Percentiles rank a stretch among this genome's conserved stretches.
These are phyloP conservation scores for Chlamydomonas sphaeroides DNA, from an alignment of 139 green algal species.

Conservation along the genomic window DNA sequence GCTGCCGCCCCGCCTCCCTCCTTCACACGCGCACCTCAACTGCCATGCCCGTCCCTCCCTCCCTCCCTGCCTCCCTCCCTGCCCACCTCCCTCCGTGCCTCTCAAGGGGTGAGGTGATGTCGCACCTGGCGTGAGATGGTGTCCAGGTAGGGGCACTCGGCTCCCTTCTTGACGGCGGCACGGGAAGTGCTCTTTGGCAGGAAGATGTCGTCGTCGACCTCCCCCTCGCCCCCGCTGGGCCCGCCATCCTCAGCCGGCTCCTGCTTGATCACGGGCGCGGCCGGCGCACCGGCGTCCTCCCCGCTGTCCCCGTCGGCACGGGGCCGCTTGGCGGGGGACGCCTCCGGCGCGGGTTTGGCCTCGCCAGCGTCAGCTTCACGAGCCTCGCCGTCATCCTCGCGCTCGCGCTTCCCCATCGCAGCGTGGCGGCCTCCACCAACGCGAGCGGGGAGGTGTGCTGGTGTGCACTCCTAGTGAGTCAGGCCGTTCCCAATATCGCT, in stretches of 20 bases:
- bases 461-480: no score
- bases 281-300: no score
- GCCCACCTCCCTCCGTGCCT: background rate
- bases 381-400: background rate
- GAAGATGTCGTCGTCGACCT: conserved; percentile 46
- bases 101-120: no score
- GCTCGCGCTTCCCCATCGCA: conserved; percentile 24
- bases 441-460: no score
- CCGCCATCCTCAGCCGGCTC: background rate
- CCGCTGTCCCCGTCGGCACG: background rate
- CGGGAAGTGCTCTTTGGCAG: conserved; percentile 58
- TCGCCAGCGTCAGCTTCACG: background rate
- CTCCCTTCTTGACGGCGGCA: conserved; percentile 64
- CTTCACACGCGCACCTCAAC: no score
- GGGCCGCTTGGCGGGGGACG: conserved; percentile 10
- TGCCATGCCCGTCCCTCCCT: background rate
- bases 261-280: conserved; percentile 1
- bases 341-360: background rate
- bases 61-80: no score
- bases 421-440: no score
- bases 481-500: no score
- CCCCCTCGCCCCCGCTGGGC: background rate
- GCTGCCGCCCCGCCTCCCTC: background rate
- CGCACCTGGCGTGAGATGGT: conserved; percentile 87
- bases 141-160: conserved; percentile 97